Evolutionary conservation across 345 rosid species (phyloP), one percentile per base, ranked within the genome.

Genomic region (Eucalyptus pauciflora): DNA sequence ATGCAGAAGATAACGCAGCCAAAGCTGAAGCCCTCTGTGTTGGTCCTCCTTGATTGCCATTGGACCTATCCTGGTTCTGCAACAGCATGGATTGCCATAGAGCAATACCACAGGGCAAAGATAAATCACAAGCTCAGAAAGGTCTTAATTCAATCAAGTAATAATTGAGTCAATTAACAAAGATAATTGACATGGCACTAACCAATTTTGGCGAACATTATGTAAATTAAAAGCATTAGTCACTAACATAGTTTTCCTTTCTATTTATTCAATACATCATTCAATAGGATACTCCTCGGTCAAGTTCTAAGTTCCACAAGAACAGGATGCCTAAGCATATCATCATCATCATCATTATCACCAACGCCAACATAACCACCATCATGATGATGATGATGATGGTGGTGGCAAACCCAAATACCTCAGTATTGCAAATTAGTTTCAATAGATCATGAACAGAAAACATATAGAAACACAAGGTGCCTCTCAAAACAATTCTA

Each of bases 21-120:
- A 98, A 90, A 89, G 99, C 99, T 50, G 99, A 95, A 93, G 99
- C 99, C 88, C 99, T 95, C 93, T 98, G 99, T 88, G 99, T 98
- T 90, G 94, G 95, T 91, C 99, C 99, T 89, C 98, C 98, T 93
- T 94, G 96, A 93, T 92, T 93, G 89, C 97, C 95, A 90, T 94
- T 91, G 88, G 96, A 93, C 90, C 93, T 96, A 25, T 94, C 97
- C 95, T 95, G 95, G 88, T 88, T 88, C 90, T 85, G 88, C 56
- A 88, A 48, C 46, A 89, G 24, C 41, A 89, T 17, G 22, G 41
- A n/a, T 50, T 31, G 71, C 37, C 83, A 56, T 10, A 24, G 1
- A 64, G 76, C 79, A 37, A 87, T 33, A 62, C 33, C 52, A 45
- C 52, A 27, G 18, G 54, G 51, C 81, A 62, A 62, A 71, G 37